These are phyloP conservation scores for Pyrus betulifolia DNA, from an alignment of 306 rosid genomes.

Conservation along the genomic window DNA sequence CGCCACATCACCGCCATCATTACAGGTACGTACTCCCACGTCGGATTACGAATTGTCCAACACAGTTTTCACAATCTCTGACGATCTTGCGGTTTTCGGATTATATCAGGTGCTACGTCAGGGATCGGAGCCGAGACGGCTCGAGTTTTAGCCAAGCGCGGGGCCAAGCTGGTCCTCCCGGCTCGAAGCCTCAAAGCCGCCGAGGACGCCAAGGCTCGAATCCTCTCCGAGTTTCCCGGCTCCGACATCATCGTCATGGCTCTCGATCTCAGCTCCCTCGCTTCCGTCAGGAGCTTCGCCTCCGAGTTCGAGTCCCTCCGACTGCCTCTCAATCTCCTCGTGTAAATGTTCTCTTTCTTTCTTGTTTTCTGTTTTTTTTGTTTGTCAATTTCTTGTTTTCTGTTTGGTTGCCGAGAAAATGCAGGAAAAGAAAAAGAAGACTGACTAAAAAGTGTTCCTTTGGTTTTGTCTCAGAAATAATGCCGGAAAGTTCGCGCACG, in stretches of 20 bases:
- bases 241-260: slow-evolving; percentile 51
- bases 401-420: slow-evolving; percentile 16
- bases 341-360: slow-evolving; percentile 27
- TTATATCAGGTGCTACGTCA: slow-evolving; percentile 65
- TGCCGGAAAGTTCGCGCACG: slow-evolving; percentile 79
- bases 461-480: slow-evolving; percentile 44
- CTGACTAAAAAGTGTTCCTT: not conserved
- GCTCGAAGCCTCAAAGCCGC: slow-evolving; percentile 68
- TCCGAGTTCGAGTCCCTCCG: slow-evolving; percentile 42
- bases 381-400: not conserved
- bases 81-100: not conserved
- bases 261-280: slow-evolving; percentile 80
- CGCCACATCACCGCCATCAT: slow-evolving; percentile 69
- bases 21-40: slow-evolving; percentile 42
- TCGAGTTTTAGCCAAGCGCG: slow-evolving; percentile 69
- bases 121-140: slow-evolving; percentile 96
- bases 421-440: not conserved
- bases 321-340: slow-evolving; percentile 76
- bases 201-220: slow-evolving; percentile 57
- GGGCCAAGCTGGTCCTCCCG: slow-evolving; percentile 72
- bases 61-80: not conserved
- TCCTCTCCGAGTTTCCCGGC: slow-evolving; percentile 47
- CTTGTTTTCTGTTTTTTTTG: slow-evolving; percentile 1
- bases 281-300: slow-evolving; percentile 56
- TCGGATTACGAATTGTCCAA: not conserved